These are phyloP conservation scores for Miamiensis avidus DNA, from an alignment of 169 alveolate species.

Conservation along the genomic window DNA sequence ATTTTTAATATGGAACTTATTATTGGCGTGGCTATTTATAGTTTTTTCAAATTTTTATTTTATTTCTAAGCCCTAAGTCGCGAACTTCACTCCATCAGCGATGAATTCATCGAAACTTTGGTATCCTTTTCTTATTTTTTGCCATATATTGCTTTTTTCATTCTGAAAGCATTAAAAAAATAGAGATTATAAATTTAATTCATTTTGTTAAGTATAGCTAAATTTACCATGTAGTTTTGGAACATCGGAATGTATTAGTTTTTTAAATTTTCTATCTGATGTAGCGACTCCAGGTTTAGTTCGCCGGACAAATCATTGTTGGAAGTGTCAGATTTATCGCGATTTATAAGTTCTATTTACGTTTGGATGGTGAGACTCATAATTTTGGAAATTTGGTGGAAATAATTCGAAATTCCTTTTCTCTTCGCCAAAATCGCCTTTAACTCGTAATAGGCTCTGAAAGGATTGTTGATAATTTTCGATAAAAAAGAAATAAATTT, in stretches of 20 bases:
- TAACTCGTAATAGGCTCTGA: conserved; percentile 13
- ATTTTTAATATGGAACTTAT: background rate
- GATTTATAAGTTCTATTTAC: background rate
- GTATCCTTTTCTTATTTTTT: background rate
- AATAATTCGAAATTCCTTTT: background rate
- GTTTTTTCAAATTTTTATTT: background rate
- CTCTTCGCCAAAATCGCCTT: conserved; percentile 1
- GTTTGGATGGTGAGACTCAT: background rate
- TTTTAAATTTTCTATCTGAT: background rate
- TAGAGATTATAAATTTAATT: too few species aligned
- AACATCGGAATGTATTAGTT: background rate
- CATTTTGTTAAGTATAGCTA: too few species aligned
- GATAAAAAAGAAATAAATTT: conserved; percentile 18
- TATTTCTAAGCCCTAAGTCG: background rate
- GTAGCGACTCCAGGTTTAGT: background rate
- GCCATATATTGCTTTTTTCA: background rate
- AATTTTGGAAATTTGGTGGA: conserved; percentile 1
- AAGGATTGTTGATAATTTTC: conserved; percentile 2
- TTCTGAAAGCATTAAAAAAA: background rate
- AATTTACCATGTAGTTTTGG: background rate
- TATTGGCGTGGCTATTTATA: background rate
- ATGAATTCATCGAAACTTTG: background rate
- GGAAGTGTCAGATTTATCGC: background rate
- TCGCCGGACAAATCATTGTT: background rate
- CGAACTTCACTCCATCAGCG: background rate